Base-by-base conservation (phyloP, 345 rosid genomes). In the Rhodamnia rubescens region DNA sequence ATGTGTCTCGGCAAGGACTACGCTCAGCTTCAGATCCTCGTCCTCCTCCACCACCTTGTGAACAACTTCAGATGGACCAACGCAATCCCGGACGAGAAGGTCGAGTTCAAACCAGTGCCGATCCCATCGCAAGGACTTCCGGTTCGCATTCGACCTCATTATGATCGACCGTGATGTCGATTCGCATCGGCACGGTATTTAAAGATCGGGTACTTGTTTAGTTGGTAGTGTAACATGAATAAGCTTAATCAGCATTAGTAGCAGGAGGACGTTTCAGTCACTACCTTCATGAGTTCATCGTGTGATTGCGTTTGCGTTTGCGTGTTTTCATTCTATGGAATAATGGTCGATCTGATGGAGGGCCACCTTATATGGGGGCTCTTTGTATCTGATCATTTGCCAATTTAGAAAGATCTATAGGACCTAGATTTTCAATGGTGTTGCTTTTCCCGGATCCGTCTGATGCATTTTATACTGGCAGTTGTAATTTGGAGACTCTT, bases 1-100 rank as follows among this genome's bases (percentile, higher is more conserved):
- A 87, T 87, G 61, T 89, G 91, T 80, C 44, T 85, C 13, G 91
- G 91, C 11, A 53, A 75, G 53, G 89, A 86, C 13, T 86, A 53
- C 7, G 86, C 86, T 13, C 82, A 82, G 15, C 26, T 84, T 9
- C 78, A 82, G 81, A 87, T 89, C 8, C 88, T 89, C 20, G 78
- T 86, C 44, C 86, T 89, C 54, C 74, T 89, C 32, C 91, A 89
- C 84, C 54, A 84, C 82, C 56, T 89, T 29, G 82, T 87, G 24
- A 87, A 49, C 12, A 84, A 74, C 50, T 89, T 89, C 87, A 32
- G 58, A 16, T 89, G 90, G 91, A 86, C 84, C 20, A 42, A 86
- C 12, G 7, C 53, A 57, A 58, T 14, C 7, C 87, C 89, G 5
- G 57, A 59, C 20, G 87, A 89, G 64, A 84, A 29, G 40, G 40